phyloP scores from a whole-genome alignment of 805 yeast genomes.

The Myxozyma mucilagina region DNA sequence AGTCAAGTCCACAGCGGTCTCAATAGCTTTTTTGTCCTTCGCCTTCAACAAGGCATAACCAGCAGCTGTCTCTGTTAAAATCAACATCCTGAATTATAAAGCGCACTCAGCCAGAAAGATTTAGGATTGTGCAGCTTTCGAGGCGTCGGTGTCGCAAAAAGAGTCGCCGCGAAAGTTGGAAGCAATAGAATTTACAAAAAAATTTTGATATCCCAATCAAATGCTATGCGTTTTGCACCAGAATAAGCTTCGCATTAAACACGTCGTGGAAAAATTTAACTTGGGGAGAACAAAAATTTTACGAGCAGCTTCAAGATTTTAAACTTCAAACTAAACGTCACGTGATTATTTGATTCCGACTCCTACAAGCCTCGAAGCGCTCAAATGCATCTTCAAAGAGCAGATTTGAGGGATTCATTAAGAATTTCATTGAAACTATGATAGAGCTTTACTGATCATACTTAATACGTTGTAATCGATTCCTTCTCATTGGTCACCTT shows the following conservation, averaged over 20 bases:
- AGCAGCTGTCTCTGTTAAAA: conserved; percentile 96
- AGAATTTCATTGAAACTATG: too few species aligned
- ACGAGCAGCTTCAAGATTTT: too few species aligned
- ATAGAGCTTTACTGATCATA: neutral
- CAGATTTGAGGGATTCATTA: too few species aligned
- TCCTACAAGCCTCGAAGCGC: too few species aligned
- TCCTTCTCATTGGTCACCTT: neutral
- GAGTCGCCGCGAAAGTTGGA: neutral
- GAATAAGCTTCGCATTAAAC: neutral
- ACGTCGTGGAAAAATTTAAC: neutral
- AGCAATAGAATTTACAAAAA: neutral
- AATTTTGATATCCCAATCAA: conserved; percentile 9
- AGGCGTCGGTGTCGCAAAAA: neutral
- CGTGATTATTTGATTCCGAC: neutral
- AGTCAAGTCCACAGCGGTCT: conserved; percentile 54
- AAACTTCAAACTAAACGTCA: neutral
- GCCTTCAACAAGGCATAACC: conserved; percentile 98
- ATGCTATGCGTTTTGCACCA: neutral
- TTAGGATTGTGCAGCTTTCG: neutral
- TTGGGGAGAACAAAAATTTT: neutral
- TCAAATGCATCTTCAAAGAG: too few species aligned
- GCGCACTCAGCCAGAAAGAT: neutral
- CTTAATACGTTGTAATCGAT: neutral
- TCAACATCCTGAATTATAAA: conserved; percentile 32
- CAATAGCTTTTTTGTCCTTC: conserved; percentile 94